Evolutionary conservation across 2,329 filamentous ascomycete species (phyloP).

Genomic region (Monosporascus cannonballus): DNA sequence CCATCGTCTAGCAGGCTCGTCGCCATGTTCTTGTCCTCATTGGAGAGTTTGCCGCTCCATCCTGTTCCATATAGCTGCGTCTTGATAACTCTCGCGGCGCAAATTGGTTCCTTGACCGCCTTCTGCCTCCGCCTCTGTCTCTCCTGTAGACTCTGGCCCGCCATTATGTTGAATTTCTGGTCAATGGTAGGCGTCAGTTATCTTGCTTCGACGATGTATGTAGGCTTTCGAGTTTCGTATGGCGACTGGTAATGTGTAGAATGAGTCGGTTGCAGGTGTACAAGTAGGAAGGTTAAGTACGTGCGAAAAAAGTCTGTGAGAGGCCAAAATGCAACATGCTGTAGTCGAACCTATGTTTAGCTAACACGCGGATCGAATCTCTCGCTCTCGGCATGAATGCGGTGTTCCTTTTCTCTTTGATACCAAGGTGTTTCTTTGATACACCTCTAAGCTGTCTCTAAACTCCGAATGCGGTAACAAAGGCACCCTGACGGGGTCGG

Average conservation of each 20-base stretch:
- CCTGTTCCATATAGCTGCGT: slow-evolving; percentile 4
- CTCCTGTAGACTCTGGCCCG: background rate
- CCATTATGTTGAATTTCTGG: background rate
- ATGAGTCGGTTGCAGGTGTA: too few species aligned
- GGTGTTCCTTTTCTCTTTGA: background rate
- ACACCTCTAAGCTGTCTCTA: background rate
- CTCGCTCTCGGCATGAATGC: background rate
- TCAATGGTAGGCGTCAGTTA: fast-evolving
- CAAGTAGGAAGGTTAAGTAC: too few species aligned
- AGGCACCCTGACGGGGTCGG: background rate
- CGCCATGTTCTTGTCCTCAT: slow-evolving; percentile 8
- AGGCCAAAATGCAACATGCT: background rate
- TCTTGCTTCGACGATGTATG: background rate
- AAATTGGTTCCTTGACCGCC: background rate
- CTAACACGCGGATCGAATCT: background rate
- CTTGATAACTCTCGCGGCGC: background rate
- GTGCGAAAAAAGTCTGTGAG: background rate
- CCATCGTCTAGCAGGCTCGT: slow-evolving; percentile 6
- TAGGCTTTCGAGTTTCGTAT: background rate
- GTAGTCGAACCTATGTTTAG: background rate
- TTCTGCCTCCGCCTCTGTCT: background rate
- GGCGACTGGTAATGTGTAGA: background rate
- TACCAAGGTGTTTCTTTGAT: background rate
- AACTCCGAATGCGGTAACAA: background rate
- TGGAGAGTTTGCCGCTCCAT: slow-evolving; percentile 14